Conservation (phyloP, 2,329 filamentous ascomycete species). For the Teratosphaeria pseudoeucalypti region DNA sequence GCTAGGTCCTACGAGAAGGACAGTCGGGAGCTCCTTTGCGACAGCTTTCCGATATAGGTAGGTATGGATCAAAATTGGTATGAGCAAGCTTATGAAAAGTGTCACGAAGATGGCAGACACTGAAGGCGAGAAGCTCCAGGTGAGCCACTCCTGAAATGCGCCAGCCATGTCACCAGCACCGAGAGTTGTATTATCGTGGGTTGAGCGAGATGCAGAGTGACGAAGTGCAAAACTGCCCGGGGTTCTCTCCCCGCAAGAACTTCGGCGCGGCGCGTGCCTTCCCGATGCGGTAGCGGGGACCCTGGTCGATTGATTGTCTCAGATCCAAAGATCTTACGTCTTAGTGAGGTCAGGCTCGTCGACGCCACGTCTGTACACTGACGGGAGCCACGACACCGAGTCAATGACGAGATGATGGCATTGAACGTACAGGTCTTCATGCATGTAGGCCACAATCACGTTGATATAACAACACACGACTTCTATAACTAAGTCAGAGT, state of each 20-base stretch:
- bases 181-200: background rate
- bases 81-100: constrained; percentile 56
- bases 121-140: constrained; percentile 36
- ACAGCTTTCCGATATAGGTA: constrained; percentile 58
- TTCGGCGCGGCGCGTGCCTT: background rate
- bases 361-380: background rate
- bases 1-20: constrained; percentile 72
- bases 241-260: background rate
- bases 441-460: too few species aligned
- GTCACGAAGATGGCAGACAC: constrained; percentile 53
- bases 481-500: background rate
- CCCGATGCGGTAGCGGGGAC: background rate
- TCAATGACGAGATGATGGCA: background rate
- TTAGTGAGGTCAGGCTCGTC: background rate
- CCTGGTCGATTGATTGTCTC: background rate
- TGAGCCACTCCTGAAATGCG: constrained; percentile 29
- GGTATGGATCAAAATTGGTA: constrained; percentile 69
- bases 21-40: constrained; percentile 49
- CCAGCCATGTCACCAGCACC: background rate
- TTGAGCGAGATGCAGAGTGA: background rate
- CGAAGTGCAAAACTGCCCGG: background rate
- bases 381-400: background rate
- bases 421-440: background rate
- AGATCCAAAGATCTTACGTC: background rate
- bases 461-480: background rate